phyloP scores from a whole-genome alignment of 768 basidiomycete species.

The Xerocomus brunneocitrinus region DNA sequence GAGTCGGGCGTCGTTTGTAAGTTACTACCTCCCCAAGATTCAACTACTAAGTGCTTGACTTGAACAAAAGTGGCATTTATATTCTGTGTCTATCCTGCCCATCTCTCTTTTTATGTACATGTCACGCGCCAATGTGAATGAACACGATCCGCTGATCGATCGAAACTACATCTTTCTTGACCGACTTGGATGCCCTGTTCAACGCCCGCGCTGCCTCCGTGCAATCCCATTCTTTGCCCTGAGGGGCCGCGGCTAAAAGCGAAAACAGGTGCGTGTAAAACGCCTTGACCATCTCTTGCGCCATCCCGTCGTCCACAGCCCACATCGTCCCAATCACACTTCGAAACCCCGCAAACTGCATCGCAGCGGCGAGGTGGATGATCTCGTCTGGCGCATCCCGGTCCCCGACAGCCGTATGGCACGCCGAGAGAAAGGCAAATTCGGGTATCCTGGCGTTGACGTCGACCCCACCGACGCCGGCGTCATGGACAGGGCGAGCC shows the following conservation, averaged over 20 bases:
- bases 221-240: slow-evolving; percentile 1
- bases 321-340: slow-evolving; percentile 35
- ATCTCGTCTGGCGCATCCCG: slow-evolving; percentile 28
- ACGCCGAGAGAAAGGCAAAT: slow-evolving; percentile 34
- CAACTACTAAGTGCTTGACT: too few species aligned
- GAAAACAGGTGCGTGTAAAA: slow-evolving; percentile 21
- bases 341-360: slow-evolving; percentile 34
- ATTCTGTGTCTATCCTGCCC: too few species aligned
- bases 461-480: background rate
- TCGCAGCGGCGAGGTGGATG: slow-evolving; percentile 32
- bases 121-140: slow-evolving; percentile 20
- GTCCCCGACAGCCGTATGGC: slow-evolving; percentile 28
- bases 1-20: too few species aligned
- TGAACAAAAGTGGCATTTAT: too few species aligned
- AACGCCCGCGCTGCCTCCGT: slow-evolving; percentile 18
- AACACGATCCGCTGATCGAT: slow-evolving; percentile 28
- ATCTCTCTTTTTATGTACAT: background rate
- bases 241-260: background rate
- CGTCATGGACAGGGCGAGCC: background rate
- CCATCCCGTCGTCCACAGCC: slow-evolving; percentile 28
- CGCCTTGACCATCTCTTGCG: slow-evolving; percentile 13
- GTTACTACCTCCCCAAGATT: too few species aligned
- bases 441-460: slow-evolving; percentile 1
- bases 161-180: slow-evolving; percentile 16
- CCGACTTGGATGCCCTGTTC: slow-evolving; percentile 19